Conservation (phyloP, 305 asterid genomes). For the Euphrasia arctica region DNA sequence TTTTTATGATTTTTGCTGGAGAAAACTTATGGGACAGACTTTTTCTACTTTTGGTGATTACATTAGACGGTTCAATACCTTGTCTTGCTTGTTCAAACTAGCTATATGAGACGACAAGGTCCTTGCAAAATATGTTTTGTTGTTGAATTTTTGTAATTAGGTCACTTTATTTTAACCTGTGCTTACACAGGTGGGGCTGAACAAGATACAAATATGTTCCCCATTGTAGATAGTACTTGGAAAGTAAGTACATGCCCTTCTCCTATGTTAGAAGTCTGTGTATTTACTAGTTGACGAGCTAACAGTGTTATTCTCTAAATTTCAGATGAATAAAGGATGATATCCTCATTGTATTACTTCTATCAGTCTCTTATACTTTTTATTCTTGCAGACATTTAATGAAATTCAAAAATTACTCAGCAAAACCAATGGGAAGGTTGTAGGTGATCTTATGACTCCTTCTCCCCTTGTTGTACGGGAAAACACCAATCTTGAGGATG, state of each 20-base stretch:
- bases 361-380: constrained; percentile 11
- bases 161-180: constrained; percentile 3
- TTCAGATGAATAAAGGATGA: neutral
- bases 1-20: constrained; percentile 12
- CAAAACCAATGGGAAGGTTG: constrained; percentile 83
- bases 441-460: constrained; percentile 83
- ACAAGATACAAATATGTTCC: constrained; percentile 70
- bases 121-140: neutral
- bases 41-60: neutral
- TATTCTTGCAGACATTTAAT: constrained; percentile 61
- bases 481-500: constrained; percentile 88
- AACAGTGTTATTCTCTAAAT: too few species aligned
- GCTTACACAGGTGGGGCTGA: constrained; percentile 52
- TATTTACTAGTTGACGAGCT: constrained; percentile 5
- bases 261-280: constrained; percentile 17
- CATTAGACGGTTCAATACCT: constrained; percentile 2
- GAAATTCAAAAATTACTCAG: constrained; percentile 84
- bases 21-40: neutral
- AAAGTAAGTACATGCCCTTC: constrained; percentile 45
- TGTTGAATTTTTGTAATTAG: constrained; percentile 12
- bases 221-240: constrained; percentile 92
- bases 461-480: constrained; percentile 77
- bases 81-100: neutral
- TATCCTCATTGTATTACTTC: constrained; percentile 17
- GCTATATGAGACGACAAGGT: too few species aligned